Base-by-base conservation (phyloP, 1,284 basidiomycete species). In the Rhodotorula sp. region DNA sequence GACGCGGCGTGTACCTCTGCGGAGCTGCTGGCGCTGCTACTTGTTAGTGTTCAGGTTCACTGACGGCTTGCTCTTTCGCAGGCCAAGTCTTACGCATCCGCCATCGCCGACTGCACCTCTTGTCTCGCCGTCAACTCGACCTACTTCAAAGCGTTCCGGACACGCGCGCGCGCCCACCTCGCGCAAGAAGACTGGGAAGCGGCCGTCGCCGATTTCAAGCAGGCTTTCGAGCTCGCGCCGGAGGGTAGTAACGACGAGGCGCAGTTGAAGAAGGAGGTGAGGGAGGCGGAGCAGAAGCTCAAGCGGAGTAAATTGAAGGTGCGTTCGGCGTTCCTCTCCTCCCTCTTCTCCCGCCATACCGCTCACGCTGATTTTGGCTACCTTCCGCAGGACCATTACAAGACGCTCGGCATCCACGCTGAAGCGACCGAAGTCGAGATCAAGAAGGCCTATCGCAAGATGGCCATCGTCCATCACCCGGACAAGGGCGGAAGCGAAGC, bases 141-240 rank as follows among this genome's bases (percentile, higher is more conserved):
- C 39, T 90, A 89, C 32, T 91, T 89, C 84, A 94, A 94, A 81
- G 90, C 91, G 59, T 82, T 91, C 51, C 88, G 92, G 48, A 93
- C 91, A 4, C 88, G 91, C 49, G 92, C 90, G 10, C 87, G 91
- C 5, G 88, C 91, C 55, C 79, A 90, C 73, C 83, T 92, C 20
- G 87, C 88, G 73, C 82, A 88, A 36, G 91, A 94, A 77, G 84
- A 87, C 60, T 92, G 85, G 79, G 90, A 94, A 48, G 82, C 84
- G 0, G 84, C 88, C 5, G 84, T 94, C 53, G 83, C 83, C 11
- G 91, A 93, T 78, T 93, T 93, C 82, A 88, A 89, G 74, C 80
- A 84, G 44, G 89, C 92, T 1, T 85, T 90, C 59, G 86, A 92
- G 76, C 88, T 90, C 55, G 75, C 77, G n/a, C 71, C 74, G 54